Percentiles rank a stretch among this genome's conserved stretches.
Evolutionary conservation across 2,329 filamentous ascomycete genomes (phyloP).

Genomic region (Capronia coronata): DNA sequence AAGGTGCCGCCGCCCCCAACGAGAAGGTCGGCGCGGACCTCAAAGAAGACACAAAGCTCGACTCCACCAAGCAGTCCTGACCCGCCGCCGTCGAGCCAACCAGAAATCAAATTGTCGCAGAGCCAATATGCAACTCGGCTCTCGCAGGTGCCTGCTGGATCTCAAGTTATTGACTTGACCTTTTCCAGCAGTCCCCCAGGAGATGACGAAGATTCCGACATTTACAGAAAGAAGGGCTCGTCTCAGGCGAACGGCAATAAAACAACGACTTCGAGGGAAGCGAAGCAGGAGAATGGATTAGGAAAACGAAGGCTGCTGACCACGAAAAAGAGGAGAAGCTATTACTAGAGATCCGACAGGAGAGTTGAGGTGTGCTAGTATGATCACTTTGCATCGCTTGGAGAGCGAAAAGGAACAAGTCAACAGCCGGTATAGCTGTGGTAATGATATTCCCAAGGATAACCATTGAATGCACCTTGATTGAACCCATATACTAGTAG

Average conservation of each 20-base stretch:
- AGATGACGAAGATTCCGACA: neutral
- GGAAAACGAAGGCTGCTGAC: slow-evolving; percentile 24
- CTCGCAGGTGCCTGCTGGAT: slow-evolving; percentile 24
- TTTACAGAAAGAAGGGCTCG: neutral
- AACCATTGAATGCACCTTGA: no score
- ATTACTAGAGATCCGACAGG: neutral
- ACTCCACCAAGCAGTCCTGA: slow-evolving; percentile 9
- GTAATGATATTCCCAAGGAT: no score
- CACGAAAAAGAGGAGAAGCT: slow-evolving; percentile 17
- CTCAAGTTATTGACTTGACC: slow-evolving; percentile 36
- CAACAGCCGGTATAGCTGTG: no score
- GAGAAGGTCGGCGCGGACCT: slow-evolving; percentile 10
- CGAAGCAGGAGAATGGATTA: slow-evolving; percentile 18
- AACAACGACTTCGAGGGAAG: neutral
- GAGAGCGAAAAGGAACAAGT: no score
- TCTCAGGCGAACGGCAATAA: slow-evolving; percentile 4
- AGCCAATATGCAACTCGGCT: slow-evolving; percentile 15
- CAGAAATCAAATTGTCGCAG: slow-evolving; percentile 18
- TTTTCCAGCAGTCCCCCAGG: slow-evolving; percentile 30
- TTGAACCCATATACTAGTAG: no score
- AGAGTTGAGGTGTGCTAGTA: no score
- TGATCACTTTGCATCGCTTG: no score
- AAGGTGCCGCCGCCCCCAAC: slow-evolving; percentile 6
- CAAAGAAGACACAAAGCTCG: slow-evolving; percentile 1
- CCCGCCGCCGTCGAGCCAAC: slow-evolving; percentile 18